Evolutionary conservation across 2,329 filamentous ascomycete genomes (phyloP).

Genomic region (Penicillium sp.): DNA sequence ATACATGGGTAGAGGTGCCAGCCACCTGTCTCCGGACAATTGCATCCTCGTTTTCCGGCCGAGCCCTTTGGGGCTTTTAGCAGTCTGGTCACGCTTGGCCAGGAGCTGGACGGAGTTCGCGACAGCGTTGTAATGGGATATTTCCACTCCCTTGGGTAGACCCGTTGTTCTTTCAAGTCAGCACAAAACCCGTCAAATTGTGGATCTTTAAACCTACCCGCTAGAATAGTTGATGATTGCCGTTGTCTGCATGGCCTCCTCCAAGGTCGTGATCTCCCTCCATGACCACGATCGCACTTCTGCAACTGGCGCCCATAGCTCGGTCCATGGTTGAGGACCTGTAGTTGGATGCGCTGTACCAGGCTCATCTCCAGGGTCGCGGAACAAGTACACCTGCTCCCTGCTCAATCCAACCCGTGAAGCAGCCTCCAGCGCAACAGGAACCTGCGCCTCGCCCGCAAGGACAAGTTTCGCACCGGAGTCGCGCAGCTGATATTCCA

Average conservation of each 20-base stretch:
- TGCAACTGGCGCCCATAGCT: slow-evolving; percentile 9
- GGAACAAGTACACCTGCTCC: slow-evolving; percentile 12
- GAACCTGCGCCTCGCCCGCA: background rate
- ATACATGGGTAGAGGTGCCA: slow-evolving; percentile 16
- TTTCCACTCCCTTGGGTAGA: slow-evolving; percentile 16
- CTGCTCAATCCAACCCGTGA: background rate
- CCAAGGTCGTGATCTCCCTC: slow-evolving; percentile 5
- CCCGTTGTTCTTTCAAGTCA: slow-evolving; percentile 15
- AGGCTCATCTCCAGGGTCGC: slow-evolving; percentile 4
- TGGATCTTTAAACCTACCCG: background rate
- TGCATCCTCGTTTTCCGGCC: slow-evolving; percentile 7
- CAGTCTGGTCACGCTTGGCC: background rate
- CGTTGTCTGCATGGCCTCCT: slow-evolving; percentile 10
- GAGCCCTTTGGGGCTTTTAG: background rate
- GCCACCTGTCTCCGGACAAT: slow-evolving; percentile 13
- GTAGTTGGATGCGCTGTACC: background rate
- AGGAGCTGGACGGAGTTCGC: slow-evolving; percentile 14
- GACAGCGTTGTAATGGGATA: slow-evolving; percentile 18
- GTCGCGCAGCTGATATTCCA: slow-evolving; percentile 16
- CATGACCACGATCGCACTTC: slow-evolving; percentile 12
- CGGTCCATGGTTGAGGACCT: background rate
- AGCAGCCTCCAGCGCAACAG: slow-evolving; percentile 12
- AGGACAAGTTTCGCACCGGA: slow-evolving; percentile 14
- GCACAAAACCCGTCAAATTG: background rate
- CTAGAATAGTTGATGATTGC: slow-evolving; percentile 18